A percentile compares a stretch with the other conserved stretches of the same genome.
Conservation (phyloP, 2,329 filamentous ascomycete species). For the Aspergillus melleus region DNA sequence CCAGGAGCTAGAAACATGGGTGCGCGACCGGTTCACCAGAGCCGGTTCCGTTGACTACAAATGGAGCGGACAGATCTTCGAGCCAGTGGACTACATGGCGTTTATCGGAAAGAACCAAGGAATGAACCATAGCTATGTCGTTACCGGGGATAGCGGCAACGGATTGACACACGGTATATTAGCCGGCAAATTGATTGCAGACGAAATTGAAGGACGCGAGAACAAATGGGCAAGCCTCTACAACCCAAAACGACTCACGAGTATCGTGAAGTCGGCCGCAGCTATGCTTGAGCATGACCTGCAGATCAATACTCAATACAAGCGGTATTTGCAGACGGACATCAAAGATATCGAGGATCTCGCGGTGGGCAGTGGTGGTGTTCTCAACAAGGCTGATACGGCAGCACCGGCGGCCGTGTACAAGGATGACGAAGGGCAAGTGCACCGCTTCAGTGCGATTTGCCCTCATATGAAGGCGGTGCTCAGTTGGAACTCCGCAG, state of each 20-base stretch:
- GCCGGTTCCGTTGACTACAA: slow-evolving; percentile 38
- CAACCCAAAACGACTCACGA: slow-evolving; percentile 49
- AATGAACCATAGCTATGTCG: slow-evolving; percentile 52
- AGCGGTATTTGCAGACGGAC: slow-evolving; percentile 54
- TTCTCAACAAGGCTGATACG: slow-evolving; percentile 48
- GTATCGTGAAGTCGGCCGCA: slow-evolving; percentile 48
- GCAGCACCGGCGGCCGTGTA: slow-evolving; percentile 56
- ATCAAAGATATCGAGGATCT: slow-evolving; percentile 60
- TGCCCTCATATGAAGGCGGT: slow-evolving; percentile 60
- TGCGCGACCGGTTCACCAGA: too few species aligned
- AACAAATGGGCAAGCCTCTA: slow-evolving; percentile 55
- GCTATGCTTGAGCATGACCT: slow-evolving; percentile 53
- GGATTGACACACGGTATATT: slow-evolving; percentile 58
- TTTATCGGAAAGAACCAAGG: slow-evolving; percentile 59
- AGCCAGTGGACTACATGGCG: slow-evolving; percentile 55
- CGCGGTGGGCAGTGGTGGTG: slow-evolving; percentile 50
- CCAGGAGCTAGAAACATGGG: too few species aligned
- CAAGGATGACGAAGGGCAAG: slow-evolving; percentile 55
- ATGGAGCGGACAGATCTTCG: slow-evolving; percentile 60
- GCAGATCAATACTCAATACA: slow-evolving; percentile 59
- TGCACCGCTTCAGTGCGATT: slow-evolving; percentile 54
- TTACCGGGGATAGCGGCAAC: slow-evolving; percentile 60
- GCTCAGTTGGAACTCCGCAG: slow-evolving; percentile 56
- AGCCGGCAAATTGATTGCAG: slow-evolving; percentile 54
- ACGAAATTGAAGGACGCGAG: slow-evolving; percentile 52